phyloP scores from a whole-genome alignment of 805 yeast genomes.

The Clavispora vitiphila region DNA sequence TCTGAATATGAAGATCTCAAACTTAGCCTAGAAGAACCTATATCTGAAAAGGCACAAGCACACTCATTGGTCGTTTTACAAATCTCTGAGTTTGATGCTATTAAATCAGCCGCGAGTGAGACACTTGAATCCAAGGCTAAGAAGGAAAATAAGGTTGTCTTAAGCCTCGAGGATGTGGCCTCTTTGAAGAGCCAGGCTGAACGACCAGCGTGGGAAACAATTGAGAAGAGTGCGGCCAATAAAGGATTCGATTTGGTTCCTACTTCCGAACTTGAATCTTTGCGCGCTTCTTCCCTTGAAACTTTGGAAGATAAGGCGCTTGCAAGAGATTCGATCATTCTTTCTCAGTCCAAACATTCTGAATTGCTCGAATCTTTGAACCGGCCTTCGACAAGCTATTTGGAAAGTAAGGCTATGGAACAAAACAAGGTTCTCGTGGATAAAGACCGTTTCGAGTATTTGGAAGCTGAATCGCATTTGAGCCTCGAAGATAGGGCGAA shows the following conservation, averaged over 20 bases:
- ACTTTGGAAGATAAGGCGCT: conserved; percentile 8
- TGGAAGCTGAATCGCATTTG: conserved; percentile 10
- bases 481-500: conserved; percentile 15
- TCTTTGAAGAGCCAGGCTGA: neutral
- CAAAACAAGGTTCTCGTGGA: conserved; percentile 7
- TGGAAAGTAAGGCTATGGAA: conserved; percentile 5
- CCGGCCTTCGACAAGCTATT: conserved; percentile 1
- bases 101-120: conserved; percentile 6
- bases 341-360: conserved; percentile 7
- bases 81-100: conserved; percentile 2
- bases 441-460: conserved; percentile 7
- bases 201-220: conserved; percentile 3
- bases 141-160: conserved; percentile 5
- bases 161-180: conserved; percentile 3
- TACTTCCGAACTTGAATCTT: conserved; percentile 3
- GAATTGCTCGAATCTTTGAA: conserved; percentile 1
- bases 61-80: conserved; percentile 10
- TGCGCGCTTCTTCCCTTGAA: conserved; percentile 6
- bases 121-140: conserved; percentile 7
- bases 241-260: conserved; percentile 5
- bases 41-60: conserved; percentile 9
- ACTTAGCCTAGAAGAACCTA: conserved; percentile 6
- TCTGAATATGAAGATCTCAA: conserved; percentile 4
- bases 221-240: conserved; percentile 6
- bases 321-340: conserved; percentile 4